These are phyloP conservation scores for Beta macrorhiza DNA, from an alignment of 179 eudicot genomes.

Conservation along the genomic window DNA sequence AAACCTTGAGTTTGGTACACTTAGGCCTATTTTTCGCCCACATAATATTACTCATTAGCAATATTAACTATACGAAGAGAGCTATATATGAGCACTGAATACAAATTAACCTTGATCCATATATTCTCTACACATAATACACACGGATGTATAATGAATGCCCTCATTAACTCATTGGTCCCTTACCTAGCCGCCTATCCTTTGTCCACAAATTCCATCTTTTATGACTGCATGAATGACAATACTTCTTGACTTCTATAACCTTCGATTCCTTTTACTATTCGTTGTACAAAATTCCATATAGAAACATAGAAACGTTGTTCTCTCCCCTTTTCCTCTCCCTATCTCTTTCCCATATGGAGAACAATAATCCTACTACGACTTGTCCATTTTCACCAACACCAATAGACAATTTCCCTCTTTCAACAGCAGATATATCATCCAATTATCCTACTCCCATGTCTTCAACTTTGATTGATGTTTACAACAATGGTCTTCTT, in stretches of 20 bases:
- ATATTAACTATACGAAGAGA: too few relatives aligned
- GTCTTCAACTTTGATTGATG: background rate
- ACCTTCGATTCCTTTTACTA: background rate
- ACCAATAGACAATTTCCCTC: background rate
- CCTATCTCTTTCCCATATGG: slow-evolving; percentile 9
- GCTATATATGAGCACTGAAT: too few relatives aligned
- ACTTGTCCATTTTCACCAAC: slow-evolving; percentile 18
- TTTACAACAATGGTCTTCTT: slow-evolving; percentile 1
- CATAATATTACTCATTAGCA: too few relatives aligned
- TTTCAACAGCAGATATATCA: slow-evolving; percentile 14
- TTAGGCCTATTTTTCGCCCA: too few relatives aligned
- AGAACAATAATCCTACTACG: background rate
- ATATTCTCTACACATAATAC: too few relatives aligned
- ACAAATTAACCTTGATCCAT: too few relatives aligned
- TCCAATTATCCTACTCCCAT: background rate
- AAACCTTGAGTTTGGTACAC: too few relatives aligned
- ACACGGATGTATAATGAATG: too few relatives aligned
- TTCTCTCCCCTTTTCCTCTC: background rate
- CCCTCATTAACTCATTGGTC: background rate
- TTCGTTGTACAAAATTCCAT: background rate
- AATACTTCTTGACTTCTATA: slow-evolving; percentile 25
- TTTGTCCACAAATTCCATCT: slow-evolving; percentile 18
- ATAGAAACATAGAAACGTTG: background rate
- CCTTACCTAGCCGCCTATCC: slow-evolving; percentile 23
- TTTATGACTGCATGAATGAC: slow-evolving; percentile 29